A percentile compares a stretch with the other conserved stretches of the same genome.
Evolutionary conservation across 306 rosid species (phyloP).

Genomic region (Rubus parviflorus): DNA sequence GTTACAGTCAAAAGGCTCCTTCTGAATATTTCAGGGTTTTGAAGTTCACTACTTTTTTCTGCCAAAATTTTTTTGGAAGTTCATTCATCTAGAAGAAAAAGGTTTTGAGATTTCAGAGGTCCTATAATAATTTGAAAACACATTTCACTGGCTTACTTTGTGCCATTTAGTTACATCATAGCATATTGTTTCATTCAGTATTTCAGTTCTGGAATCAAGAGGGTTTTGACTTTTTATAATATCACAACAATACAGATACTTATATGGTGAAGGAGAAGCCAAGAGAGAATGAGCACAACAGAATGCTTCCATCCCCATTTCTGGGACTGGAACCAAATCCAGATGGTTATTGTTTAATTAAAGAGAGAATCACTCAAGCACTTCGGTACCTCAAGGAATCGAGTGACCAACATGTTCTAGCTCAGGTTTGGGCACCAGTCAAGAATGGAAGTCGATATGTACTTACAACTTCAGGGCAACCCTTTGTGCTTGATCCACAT

Average conservation of each 20-base stretch:
- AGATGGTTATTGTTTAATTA: constrained; percentile 53
- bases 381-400: constrained; percentile 68
- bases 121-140: not conserved
- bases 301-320: constrained; percentile 37
- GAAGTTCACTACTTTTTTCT: not conserved
- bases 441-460: constrained; percentile 48
- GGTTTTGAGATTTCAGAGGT: not conserved
- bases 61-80: not conserved
- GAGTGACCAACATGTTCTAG: constrained; percentile 68
- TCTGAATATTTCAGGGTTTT: not conserved
- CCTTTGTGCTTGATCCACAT: constrained; percentile 71
- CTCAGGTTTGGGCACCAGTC: constrained; percentile 92
- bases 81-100: not conserved
- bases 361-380: constrained; percentile 87
- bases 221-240: constrained; percentile 32
- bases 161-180: not conserved
- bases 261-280: constrained; percentile 38
- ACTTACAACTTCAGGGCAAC: constrained; percentile 86
- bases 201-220: constrained; percentile 4
- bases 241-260: constrained; percentile 44
- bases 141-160: not conserved
- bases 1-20: not conserved
- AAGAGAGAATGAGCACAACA: constrained; percentile 40
- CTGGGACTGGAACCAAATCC: constrained; percentile 38
- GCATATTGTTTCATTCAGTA: not conserved